Evolutionary conservation across 2,329 filamentous ascomycete genomes (phyloP).

Genomic region (Pezizomycotina sp.): DNA sequence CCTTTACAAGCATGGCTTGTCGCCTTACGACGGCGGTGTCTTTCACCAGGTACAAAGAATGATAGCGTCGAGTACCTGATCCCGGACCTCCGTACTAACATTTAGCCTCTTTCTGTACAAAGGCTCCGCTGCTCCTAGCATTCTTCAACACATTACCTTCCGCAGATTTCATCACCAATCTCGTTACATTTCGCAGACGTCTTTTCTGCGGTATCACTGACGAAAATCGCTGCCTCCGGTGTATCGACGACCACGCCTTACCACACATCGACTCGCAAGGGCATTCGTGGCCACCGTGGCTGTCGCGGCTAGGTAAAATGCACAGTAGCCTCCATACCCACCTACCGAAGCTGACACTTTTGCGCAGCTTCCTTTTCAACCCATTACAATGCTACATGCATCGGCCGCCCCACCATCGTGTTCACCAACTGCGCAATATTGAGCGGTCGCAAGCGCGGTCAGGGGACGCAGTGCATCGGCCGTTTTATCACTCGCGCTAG

Average conservation of each 20-base stretch:
- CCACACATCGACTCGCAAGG: constrained; percentile 62
- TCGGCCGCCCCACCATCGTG: constrained; percentile 73
- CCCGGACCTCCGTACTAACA: background rate
- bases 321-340: too few species aligned
- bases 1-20: constrained; percentile 88
- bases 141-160: constrained; percentile 75
- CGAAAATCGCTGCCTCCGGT: constrained; percentile 63
- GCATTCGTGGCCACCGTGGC: constrained; percentile 57
- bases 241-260: constrained; percentile 57
- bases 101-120: constrained; percentile 36
- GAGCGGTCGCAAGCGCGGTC: constrained; percentile 65
- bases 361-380: constrained; percentile 68
- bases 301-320: constrained; percentile 58
- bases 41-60: constrained; percentile 42
- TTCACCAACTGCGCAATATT: constrained; percentile 83
- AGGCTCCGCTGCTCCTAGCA: constrained; percentile 78
- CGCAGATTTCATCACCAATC: constrained; percentile 58
- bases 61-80: background rate
- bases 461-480: constrained; percentile 41
- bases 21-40: constrained; percentile 87
- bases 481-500: constrained; percentile 71
- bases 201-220: constrained; percentile 62
- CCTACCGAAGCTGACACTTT: background rate
- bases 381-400: constrained; percentile 82
- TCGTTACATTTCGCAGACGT: constrained; percentile 75